A percentile compares a stretch with the other conserved stretches of the same genome.
Evolutionary conservation across 805 yeast species (phyloP).

Genomic region (Candida adriatica): DNA sequence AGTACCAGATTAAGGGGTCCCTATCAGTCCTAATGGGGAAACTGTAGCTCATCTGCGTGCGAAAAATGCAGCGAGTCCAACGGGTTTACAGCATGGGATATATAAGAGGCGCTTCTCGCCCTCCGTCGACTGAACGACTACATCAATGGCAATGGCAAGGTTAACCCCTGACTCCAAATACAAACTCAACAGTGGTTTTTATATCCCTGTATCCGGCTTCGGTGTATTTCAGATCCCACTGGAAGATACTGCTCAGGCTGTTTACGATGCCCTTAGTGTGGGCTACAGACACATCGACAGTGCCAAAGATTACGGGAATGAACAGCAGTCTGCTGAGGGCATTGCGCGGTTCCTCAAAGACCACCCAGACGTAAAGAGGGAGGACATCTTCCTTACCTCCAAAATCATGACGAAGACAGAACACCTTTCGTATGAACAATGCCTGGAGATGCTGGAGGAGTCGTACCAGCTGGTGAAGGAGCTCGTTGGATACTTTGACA

Average conservation of each 20-base stretch:
- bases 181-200: slow-evolving; percentile 16
- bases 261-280: slow-evolving; percentile 17
- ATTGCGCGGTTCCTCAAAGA: slow-evolving; percentile 18
- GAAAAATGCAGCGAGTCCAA: no score
- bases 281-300: slow-evolving; percentile 23
- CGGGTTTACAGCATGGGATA: no score
- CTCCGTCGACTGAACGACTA: no score
- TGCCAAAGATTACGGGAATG: slow-evolving; percentile 17
- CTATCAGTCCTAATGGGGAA: no score
- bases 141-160: no score
- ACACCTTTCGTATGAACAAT: slow-evolving; percentile 6
- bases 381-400: slow-evolving; percentile 21
- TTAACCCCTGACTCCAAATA: slow-evolving; percentile 31
- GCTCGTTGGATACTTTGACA: slow-evolving; percentile 55
- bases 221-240: slow-evolving; percentile 20
- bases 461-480: slow-evolving; percentile 44
- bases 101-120: no score
- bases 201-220: slow-evolving; percentile 20
- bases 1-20: no score
- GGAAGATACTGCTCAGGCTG: slow-evolving; percentile 12
- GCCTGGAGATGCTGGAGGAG: slow-evolving; percentile 35
- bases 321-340: slow-evolving; percentile 16
- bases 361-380: slow-evolving; percentile 15
- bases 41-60: no score
- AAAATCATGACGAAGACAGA: slow-evolving; percentile 30